These are phyloP conservation scores for Syzygium jambos DNA, from an alignment of 345 rosid species.

Conservation along the genomic window DNA sequence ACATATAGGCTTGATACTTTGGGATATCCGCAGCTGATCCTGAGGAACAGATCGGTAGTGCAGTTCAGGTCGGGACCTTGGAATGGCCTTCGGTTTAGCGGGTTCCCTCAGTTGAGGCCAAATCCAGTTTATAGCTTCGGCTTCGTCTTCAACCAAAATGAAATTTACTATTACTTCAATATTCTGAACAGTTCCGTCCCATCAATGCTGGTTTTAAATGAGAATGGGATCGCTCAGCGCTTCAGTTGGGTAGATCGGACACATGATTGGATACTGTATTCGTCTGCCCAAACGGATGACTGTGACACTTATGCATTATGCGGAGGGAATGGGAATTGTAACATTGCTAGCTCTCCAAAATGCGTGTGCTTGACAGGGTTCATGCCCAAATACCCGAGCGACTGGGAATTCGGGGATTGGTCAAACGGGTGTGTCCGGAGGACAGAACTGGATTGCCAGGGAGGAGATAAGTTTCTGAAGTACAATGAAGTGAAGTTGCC, in stretches of 20 bases:
- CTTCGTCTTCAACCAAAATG: constrained; percentile 20
- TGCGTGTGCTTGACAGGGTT: constrained; percentile 37
- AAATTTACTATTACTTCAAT: constrained; percentile 21
- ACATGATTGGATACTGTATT: constrained; percentile 13
- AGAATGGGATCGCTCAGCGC: constrained; percentile 16
- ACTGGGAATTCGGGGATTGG: constrained; percentile 26
- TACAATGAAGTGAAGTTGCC: constrained; percentile 29
- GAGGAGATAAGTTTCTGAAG: constrained; percentile 22
- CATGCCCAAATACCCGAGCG: constrained; percentile 7
- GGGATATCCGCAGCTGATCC: constrained; percentile 33
- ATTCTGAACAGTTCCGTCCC: constrained; percentile 1
- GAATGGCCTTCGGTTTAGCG: constrained; percentile 40
- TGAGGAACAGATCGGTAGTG: constrained; percentile 5
- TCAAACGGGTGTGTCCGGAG: constrained; percentile 28
- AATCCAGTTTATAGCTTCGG: constrained; percentile 7
- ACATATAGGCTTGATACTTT: constrained; percentile 11
- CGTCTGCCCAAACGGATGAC: constrained; percentile 17
- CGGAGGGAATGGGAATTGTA: constrained; percentile 29
- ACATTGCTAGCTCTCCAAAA: constrained; percentile 20
- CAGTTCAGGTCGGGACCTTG: constrained; percentile 28
- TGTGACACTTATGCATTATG: constrained; percentile 27
- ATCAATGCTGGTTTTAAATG: constrained; percentile 16
- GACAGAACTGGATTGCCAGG: constrained; percentile 4
- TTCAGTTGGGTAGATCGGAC: constrained; percentile 13
- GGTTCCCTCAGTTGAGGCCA: constrained; percentile 25